Percentiles rank a stretch among this genome's conserved stretches.
phyloP scores from a whole-genome alignment of 345 rosid genomes.

The Hibiscus tridactylites region DNA sequence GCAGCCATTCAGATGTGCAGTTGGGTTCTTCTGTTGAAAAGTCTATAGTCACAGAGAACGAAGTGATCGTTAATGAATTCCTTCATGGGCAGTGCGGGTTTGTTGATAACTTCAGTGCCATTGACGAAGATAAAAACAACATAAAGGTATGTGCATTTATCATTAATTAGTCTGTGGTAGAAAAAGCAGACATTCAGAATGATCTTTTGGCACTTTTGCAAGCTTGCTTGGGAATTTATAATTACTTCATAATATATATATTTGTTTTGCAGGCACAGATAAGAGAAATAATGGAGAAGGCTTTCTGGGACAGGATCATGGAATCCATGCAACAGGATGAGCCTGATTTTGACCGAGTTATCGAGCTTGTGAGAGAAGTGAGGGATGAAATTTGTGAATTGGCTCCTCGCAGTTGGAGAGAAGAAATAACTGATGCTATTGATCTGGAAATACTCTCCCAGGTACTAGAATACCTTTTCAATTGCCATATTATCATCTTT shows the following conservation, averaged over 20 bases:
- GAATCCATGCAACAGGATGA: conserved; percentile 57
- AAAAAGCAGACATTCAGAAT: background rate
- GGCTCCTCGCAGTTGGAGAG: conserved; percentile 80
- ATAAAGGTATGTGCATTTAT: conserved; percentile 49
- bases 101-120: conserved; percentile 30
- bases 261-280: conserved; percentile 44
- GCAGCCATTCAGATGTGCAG: conserved; percentile 21
- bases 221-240: background rate
- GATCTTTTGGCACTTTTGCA: background rate
- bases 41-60: conserved; percentile 43
- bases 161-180: background rate
- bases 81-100: conserved; percentile 48
- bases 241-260: background rate
- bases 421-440: conserved; percentile 57
- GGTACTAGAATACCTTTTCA: conserved; percentile 26
- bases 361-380: conserved; percentile 78
- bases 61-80: conserved; percentile 66
- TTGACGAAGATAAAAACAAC: conserved; percentile 34
- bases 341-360: conserved; percentile 52
- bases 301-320: conserved; percentile 78
- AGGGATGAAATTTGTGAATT: conserved; percentile 79
- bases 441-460: conserved; percentile 74
- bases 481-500: background rate
- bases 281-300: conserved; percentile 73
- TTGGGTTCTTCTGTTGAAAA: conserved; percentile 24